Evolutionary conservation across 1,284 basidiomycete genomes (phyloP).

Genomic region (Ganoderma sinense): DNA sequence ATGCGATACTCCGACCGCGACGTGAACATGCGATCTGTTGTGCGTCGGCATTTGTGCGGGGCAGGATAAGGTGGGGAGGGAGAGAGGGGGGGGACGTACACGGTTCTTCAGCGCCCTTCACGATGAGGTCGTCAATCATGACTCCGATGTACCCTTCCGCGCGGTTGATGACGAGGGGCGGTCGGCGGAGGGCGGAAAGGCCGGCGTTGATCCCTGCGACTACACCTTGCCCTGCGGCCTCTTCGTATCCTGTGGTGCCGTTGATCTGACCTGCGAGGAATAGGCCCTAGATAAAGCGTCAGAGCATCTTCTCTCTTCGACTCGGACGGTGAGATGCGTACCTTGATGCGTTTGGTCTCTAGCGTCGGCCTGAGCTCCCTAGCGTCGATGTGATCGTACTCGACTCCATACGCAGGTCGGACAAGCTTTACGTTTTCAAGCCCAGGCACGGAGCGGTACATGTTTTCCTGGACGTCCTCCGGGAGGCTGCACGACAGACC

Average conservation of each 20-base stretch:
- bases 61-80: neutral
- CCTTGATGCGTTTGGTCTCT: slow-evolving; percentile 85
- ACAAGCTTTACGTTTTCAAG: slow-evolving; percentile 86
- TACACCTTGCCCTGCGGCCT: slow-evolving; percentile 88
- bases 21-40: slow-evolving; percentile 90
- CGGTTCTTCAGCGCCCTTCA: slow-evolving; percentile 89
- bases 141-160: slow-evolving; percentile 89
- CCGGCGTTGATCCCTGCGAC: slow-evolving; percentile 91
- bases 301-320: neutral
- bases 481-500: slow-evolving; percentile 90
- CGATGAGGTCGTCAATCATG: slow-evolving; percentile 90
- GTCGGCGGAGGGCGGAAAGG: slow-evolving; percentile 61
- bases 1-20: slow-evolving; percentile 90
- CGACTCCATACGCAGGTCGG: slow-evolving; percentile 89
- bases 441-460: slow-evolving; percentile 86
- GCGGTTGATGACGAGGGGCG: slow-evolving; percentile 74
- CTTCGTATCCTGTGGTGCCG: slow-evolving; percentile 92
- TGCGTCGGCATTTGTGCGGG: slow-evolving; percentile 1
- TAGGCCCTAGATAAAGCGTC: slow-evolving; percentile 59
- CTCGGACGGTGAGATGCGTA: slow-evolving; percentile 33
- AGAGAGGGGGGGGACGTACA: slow-evolving; percentile 62
- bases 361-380: slow-evolving; percentile 80
- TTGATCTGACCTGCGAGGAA: slow-evolving; percentile 92
- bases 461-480: slow-evolving; percentile 79
- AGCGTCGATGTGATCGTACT: slow-evolving; percentile 93